These are phyloP conservation scores for Leccinum pellstonianum DNA, from an alignment of 768 basidiomycete species.

Conservation along the genomic window DNA sequence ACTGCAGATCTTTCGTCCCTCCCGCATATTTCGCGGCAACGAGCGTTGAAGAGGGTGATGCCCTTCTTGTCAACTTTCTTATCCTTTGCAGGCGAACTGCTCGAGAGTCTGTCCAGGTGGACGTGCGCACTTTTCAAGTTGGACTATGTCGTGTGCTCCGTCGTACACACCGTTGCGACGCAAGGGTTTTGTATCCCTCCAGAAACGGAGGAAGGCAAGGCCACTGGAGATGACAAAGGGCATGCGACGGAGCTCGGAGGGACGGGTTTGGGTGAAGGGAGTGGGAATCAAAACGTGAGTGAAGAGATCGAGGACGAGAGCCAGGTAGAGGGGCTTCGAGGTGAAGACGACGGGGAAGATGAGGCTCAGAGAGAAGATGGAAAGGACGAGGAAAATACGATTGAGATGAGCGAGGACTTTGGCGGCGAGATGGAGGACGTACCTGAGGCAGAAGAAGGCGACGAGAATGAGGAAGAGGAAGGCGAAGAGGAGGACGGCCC, in stretches of 20 bases:
- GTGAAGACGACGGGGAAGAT: constrained; percentile 47
- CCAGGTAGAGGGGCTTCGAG: constrained; percentile 91
- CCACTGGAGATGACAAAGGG: constrained; percentile 42
- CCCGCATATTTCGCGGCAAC: constrained; percentile 33
- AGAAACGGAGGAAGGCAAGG: constrained; percentile 60
- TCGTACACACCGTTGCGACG: constrained; percentile 69
- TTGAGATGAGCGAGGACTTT: constrained; percentile 92
- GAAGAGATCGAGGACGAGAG: constrained; percentile 95
- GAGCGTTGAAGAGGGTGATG: constrained; percentile 45
- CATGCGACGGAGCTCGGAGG: constrained; percentile 58
- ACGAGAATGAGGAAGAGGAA: constrained; percentile 48
- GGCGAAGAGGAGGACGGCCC: constrained; percentile 51
- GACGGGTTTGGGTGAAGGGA: constrained; percentile 85
- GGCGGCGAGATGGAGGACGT: constrained; percentile 85
- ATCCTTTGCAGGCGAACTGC: constrained; percentile 52
- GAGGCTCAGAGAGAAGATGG: constrained; percentile 36
- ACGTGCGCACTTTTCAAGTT: constrained; percentile 83
- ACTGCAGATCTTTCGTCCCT: constrained; percentile 40
- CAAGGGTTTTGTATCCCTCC: constrained; percentile 94
- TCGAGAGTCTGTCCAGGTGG: constrained; percentile 61
- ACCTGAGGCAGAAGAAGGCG: constrained; percentile 48
- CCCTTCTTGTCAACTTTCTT: constrained; percentile 77
- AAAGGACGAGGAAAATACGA: constrained; percentile 67
- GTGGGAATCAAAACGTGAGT: constrained; percentile 83
- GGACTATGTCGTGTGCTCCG: constrained; percentile 69